Conservation (phyloP, 2,329 filamentous ascomycete species). For the Colletotrichum noveboracense region DNA sequence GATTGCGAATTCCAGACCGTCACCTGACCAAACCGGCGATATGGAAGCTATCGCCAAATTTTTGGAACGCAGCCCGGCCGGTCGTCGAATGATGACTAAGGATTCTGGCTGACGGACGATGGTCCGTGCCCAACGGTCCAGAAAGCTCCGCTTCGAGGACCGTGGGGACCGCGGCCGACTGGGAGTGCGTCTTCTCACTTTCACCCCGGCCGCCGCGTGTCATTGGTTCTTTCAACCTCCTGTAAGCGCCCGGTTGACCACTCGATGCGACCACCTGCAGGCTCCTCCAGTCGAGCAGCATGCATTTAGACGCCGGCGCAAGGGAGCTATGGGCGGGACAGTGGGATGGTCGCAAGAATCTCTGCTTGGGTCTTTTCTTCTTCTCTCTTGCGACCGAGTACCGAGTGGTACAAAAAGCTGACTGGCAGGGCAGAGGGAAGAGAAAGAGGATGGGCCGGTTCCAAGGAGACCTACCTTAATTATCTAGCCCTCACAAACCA, state of each 20-base stretch:
- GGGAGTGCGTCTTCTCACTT: not conserved
- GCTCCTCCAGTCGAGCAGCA: constrained; percentile 4
- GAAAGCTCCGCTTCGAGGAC: not conserved
- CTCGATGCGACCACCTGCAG: constrained; percentile 22
- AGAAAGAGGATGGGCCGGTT: not conserved
- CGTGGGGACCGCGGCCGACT: not conserved
- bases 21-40: not conserved
- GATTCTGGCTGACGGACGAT: not conserved
- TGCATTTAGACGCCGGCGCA: constrained; percentile 18
- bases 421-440: not conserved
- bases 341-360: not conserved
- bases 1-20: not conserved
- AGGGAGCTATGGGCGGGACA: not conserved
- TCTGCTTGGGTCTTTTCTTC: not conserved
- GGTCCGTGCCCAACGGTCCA: not conserved
- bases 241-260: constrained; percentile 24
- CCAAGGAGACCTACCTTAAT: not conserved
- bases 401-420: constrained; percentile 10
- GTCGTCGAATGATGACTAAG: constrained; percentile 19
- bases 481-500: not conserved
- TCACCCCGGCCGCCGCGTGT: not conserved
- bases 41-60: constrained; percentile 22
- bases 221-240: constrained; percentile 19
- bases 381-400: not conserved
- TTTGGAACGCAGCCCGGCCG: constrained; percentile 11